Percentiles rank a stretch among this genome's conserved stretches.
Conservation (phyloP, 371 early-diverging fungal species). For the Mucor racemosus region DNA sequence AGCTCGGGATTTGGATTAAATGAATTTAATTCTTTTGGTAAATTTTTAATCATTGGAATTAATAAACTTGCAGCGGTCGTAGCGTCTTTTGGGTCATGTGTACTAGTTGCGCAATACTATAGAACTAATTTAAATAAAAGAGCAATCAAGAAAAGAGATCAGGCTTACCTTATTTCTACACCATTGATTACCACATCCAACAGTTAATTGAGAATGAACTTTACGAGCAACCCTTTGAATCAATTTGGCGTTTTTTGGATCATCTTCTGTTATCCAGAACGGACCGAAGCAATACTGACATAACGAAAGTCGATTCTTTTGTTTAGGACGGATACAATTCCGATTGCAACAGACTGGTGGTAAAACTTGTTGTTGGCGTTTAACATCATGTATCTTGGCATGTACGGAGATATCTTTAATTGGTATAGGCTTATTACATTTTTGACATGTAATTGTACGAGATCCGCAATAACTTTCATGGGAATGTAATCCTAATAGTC, state of each 20-base stretch:
- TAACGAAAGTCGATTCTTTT: constrained; percentile 62
- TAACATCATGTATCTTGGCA: constrained; percentile 73
- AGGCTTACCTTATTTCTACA: constrained; percentile 68
- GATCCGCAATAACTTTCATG: constrained; percentile 91
- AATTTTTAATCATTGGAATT: constrained; percentile 54
- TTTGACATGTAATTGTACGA: constrained; percentile 80
- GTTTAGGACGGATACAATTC: constrained; percentile 65
- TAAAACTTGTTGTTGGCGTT: constrained; percentile 61
- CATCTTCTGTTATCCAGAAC: constrained; percentile 80
- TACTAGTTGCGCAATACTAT: constrained; percentile 69
- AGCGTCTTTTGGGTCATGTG: constrained; percentile 61
- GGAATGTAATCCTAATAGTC: constrained; percentile 65
- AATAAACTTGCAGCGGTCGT: constrained; percentile 69
- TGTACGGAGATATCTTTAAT: constrained; percentile 83
- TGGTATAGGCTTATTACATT: constrained; percentile 74
- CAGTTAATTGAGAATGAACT: constrained; percentile 78
- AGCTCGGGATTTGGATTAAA: constrained; percentile 40
- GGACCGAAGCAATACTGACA: constrained; percentile 86
- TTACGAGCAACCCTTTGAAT: constrained; percentile 73
- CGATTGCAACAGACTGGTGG: constrained; percentile 75
- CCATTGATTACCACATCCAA: constrained; percentile 75
- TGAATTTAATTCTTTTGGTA: constrained; percentile 37
- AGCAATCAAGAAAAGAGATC: neutral
- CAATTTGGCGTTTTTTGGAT: constrained; percentile 77
- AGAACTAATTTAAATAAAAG: neutral